These are phyloP conservation scores for Kluyveromyces siamensis DNA, from an alignment of 805 yeast species.

Conservation along the genomic window DNA sequence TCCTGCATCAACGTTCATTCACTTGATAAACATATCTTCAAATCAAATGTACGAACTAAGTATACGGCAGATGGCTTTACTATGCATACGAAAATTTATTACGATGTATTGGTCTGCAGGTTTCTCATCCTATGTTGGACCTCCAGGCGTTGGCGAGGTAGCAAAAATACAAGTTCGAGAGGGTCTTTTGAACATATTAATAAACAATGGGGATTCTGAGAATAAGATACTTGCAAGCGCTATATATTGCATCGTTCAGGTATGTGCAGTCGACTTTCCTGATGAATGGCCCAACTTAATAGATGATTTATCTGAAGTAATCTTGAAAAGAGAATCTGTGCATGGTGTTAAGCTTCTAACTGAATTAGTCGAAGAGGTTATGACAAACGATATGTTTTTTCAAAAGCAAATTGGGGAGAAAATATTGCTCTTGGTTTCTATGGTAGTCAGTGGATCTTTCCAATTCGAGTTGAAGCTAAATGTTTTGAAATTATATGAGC, in stretches of 20 bases:
- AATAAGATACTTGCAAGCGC: conserved; percentile 58
- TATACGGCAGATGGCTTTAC: conserved; percentile 51
- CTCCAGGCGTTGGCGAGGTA: conserved; percentile 42
- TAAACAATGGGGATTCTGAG: conserved; percentile 34
- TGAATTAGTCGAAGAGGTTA: conserved; percentile 78
- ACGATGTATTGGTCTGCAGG: conserved; percentile 79
- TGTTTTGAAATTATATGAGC: conserved; percentile 43
- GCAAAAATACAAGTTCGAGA: conserved; percentile 44
- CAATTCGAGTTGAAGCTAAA: conserved; percentile 35
- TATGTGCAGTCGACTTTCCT: conserved; percentile 85
- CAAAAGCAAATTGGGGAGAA: conserved; percentile 56
- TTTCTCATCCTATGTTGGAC: conserved; percentile 64
- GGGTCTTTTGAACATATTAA: conserved; percentile 37
- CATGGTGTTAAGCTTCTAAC: conserved; percentile 55
- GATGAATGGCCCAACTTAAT: conserved; percentile 88
- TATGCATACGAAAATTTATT: conserved; percentile 59
- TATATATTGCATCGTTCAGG: conserved; percentile 70
- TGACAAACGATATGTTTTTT: conserved; percentile 81
- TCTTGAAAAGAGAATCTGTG: conserved; percentile 27
- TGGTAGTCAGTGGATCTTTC: conserved; percentile 28
- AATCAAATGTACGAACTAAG: conserved; percentile 24
- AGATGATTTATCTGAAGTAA: conserved; percentile 35
- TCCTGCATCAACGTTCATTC: conserved; percentile 39
- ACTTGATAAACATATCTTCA: conserved; percentile 36
- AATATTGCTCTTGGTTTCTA: conserved; percentile 42